These are phyloP conservation scores for Spiromastix sp. DNA, from an alignment of 2,329 filamentous ascomycete genomes.

Conservation along the genomic window DNA sequence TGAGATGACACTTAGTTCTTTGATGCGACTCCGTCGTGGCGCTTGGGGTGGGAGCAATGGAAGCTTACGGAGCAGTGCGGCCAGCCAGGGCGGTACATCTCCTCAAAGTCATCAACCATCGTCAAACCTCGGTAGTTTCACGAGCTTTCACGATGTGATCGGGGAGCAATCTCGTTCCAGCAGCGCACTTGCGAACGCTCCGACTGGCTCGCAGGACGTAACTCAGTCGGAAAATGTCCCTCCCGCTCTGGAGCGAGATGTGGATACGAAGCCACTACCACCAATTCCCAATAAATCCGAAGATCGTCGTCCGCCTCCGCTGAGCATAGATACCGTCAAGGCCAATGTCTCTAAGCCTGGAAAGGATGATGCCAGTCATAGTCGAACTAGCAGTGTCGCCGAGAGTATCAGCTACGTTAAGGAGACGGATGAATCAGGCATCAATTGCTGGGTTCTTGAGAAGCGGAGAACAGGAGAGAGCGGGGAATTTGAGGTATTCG, in stretches of 20 bases:
- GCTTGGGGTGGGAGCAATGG: slow-evolving; percentile 75
- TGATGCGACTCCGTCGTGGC: slow-evolving; percentile 61
- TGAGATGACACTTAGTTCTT: slow-evolving; percentile 62
- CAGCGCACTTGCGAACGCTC: neutral
- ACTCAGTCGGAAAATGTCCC: neutral
- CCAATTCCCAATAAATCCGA: neutral
- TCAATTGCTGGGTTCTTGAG: slow-evolving; percentile 27
- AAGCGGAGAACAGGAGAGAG: slow-evolving; percentile 23
- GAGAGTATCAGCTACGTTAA: slow-evolving; percentile 27
- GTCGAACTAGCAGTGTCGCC: slow-evolving; percentile 23
- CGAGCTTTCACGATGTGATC: slow-evolving; percentile 20
- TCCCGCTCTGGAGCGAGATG: neutral
- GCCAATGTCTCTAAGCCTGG: slow-evolving; percentile 1
- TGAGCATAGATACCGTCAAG: slow-evolving; percentile 6
- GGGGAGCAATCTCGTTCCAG: neutral
- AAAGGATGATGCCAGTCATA: slow-evolving; percentile 14
- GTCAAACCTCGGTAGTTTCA: slow-evolving; percentile 27
- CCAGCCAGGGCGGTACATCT: slow-evolving; percentile 26
- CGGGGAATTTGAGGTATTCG: slow-evolving; percentile 24
- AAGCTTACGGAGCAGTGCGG: slow-evolving; percentile 50
- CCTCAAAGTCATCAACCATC: slow-evolving; percentile 23
- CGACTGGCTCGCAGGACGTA: neutral
- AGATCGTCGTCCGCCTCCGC: neutral
- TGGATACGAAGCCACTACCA: neutral
- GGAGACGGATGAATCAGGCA: slow-evolving; percentile 18